Conservation (phyloP, 2,329 filamentous ascomycete genomes). For the Microcera coccophila region DNA sequence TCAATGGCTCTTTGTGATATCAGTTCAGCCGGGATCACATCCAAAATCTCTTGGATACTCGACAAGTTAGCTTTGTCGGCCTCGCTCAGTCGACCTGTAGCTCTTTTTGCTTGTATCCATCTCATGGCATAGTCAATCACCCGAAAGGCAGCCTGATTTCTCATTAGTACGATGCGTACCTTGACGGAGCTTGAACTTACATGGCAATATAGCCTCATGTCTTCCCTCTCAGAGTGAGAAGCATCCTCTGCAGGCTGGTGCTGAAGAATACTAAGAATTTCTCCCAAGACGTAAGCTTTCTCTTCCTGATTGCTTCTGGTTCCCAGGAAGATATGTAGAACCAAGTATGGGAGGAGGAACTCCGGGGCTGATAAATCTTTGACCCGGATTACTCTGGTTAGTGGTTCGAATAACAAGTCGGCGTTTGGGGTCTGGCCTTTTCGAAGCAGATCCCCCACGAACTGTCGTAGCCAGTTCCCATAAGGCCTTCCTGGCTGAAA, state of each 20-base stretch:
- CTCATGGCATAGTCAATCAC: slow-evolving; percentile 87
- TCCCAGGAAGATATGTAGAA: slow-evolving; percentile 77
- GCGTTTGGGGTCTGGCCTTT: slow-evolving; percentile 72
- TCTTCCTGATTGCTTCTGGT: slow-evolving; percentile 58
- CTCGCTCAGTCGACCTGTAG: slow-evolving; percentile 26
- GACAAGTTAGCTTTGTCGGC: slow-evolving; percentile 47
- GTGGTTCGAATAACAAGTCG: slow-evolving; percentile 72
- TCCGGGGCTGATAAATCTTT: slow-evolving; percentile 83
- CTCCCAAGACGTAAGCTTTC: slow-evolving; percentile 61
- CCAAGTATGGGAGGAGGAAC: slow-evolving; percentile 84
- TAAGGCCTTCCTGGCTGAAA: slow-evolving; percentile 68
- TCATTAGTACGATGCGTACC: slow-evolving; percentile 14
- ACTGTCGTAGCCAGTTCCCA: slow-evolving; percentile 72
- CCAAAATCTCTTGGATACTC: slow-evolving; percentile 49
- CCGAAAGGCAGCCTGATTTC: slow-evolving; percentile 73
- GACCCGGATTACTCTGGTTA: slow-evolving; percentile 76
- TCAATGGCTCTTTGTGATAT: slow-evolving; percentile 81
- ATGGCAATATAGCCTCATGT: slow-evolving; percentile 82
- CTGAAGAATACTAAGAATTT: slow-evolving; percentile 71
- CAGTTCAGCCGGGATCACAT: slow-evolving; percentile 68
- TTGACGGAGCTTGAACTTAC: slow-evolving; percentile 44
- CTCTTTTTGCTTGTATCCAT: slow-evolving; percentile 75
- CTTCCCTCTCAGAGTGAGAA: slow-evolving; percentile 62
- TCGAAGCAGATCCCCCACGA: slow-evolving; percentile 78
- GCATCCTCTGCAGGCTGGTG: slow-evolving; percentile 51